Evolutionary conservation across 306 rosid species (phyloP).

Genomic region (Corylus heterophylla): DNA sequence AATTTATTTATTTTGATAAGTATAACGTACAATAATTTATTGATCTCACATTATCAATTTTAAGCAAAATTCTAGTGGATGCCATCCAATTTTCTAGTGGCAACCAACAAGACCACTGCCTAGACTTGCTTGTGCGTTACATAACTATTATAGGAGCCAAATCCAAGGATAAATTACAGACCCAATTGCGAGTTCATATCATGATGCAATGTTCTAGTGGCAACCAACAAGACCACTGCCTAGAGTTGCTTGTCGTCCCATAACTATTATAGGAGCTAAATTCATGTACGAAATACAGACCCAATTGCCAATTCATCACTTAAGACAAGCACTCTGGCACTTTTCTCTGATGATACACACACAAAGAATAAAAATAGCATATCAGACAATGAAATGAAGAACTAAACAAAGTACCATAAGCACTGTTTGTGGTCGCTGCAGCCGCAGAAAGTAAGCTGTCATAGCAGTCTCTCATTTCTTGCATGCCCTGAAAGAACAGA

Average conservation of each 20-base stretch:
- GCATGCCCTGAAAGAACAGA: constrained; percentile 64
- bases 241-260: background rate
- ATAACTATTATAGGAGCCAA: background rate
- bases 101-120: background rate
- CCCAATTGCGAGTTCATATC: background rate
- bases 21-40: background rate
- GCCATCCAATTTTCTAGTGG: background rate
- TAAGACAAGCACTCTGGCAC: background rate
- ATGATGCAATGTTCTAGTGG: background rate
- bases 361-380: background rate
- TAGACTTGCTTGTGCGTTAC: background rate
- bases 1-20: background rate
- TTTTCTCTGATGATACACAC: background rate
- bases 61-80: background rate
- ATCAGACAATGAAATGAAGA: background rate
- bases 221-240: background rate
- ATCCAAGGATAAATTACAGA: background rate
- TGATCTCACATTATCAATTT: background rate
- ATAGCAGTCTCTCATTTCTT: constrained; percentile 89
- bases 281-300: background rate
- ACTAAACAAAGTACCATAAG: constrained; percentile 57
- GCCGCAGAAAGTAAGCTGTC: constrained; percentile 92
- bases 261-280: background rate
- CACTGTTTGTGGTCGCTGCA: constrained; percentile 91
- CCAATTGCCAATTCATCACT: background rate